phyloP scores from a whole-genome alignment of 805 yeast species.

The Saccharomycopsis sp. region DNA sequence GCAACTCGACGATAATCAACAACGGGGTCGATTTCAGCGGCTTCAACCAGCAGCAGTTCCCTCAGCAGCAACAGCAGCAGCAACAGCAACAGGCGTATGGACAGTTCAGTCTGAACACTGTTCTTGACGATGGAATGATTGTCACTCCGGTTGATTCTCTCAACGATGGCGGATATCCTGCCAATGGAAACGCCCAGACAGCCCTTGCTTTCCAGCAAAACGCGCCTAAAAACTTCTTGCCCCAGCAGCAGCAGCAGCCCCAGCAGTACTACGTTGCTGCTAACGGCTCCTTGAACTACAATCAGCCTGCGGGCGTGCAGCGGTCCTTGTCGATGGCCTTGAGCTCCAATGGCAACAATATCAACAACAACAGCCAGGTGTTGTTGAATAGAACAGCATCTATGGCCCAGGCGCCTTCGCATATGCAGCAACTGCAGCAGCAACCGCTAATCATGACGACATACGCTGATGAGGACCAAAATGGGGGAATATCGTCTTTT shows the following conservation, averaged over 20 bases:
- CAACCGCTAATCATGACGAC: background rate
- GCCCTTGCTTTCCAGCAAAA: background rate
- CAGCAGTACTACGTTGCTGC: slow-evolving; percentile 4
- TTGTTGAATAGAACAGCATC: background rate
- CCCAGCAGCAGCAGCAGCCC: slow-evolving; percentile 22
- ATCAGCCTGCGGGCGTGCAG: background rate
- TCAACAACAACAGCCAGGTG: background rate
- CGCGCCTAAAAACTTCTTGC: slow-evolving; percentile 21
- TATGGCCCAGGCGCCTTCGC: slow-evolving; percentile 2
- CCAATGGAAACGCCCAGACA: background rate
- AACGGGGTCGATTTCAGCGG: background rate
- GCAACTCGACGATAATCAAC: background rate
- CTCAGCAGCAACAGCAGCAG: slow-evolving; percentile 7
- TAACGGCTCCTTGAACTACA: background rate
- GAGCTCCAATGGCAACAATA: background rate
- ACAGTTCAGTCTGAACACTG: background rate
- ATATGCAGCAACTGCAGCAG: slow-evolving; percentile 3
- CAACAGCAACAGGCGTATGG: background rate
- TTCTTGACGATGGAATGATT: slow-evolving; percentile 6
- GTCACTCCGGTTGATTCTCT: slow-evolving; percentile 13
- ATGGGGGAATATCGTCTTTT: background rate
- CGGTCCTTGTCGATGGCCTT: background rate
- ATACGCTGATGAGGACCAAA: slow-evolving; percentile 1
- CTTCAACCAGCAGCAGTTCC: background rate
- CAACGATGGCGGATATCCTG: background rate